phyloP scores from a whole-genome alignment of 2,329 filamentous ascomycete genomes.

The Chaetomium olivaceum region DNA sequence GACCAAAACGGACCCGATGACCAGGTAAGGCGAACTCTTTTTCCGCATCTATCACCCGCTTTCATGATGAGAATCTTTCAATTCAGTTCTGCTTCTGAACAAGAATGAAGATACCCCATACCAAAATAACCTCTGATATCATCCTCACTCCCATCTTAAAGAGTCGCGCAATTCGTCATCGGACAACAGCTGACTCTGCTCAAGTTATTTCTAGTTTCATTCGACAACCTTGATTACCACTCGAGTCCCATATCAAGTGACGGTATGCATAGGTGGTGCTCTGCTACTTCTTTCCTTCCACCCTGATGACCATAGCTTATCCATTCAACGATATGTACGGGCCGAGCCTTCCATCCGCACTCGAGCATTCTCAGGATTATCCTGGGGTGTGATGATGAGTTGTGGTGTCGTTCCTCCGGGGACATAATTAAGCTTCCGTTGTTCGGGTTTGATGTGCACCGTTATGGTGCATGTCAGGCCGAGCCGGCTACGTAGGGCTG shows the following conservation, averaged over 20 bases:
- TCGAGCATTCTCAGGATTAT: slow-evolving; percentile 49
- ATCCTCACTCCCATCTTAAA: slow-evolving; percentile 19
- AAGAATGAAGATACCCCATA: slow-evolving; percentile 63
- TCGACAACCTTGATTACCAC: neutral
- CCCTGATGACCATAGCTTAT: slow-evolving; percentile 69
- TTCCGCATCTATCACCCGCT: slow-evolving; percentile 25
- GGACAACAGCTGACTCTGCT: slow-evolving; percentile 20
- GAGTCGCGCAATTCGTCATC: neutral
- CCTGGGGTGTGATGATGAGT: slow-evolving; percentile 62
- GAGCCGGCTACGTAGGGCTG: slow-evolving; percentile 40
- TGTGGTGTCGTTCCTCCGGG: slow-evolving; percentile 65
- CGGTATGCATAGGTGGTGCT: slow-evolving; percentile 21
- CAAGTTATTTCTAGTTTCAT: neutral
- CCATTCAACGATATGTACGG: slow-evolving; percentile 70
- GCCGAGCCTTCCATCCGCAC: slow-evolving; percentile 75
- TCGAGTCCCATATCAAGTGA: neutral
- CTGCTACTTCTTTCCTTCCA: slow-evolving; percentile 14
- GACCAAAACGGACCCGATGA: neutral
- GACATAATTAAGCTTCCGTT: slow-evolving; percentile 63
- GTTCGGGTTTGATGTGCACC: slow-evolving; percentile 51
- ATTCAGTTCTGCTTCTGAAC: slow-evolving; percentile 77
- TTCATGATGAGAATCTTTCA: slow-evolving; percentile 64
- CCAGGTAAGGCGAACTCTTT: slow-evolving; percentile 25
- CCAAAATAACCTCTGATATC: slow-evolving; percentile 62
- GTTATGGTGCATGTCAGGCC: slow-evolving; percentile 52